A percentile compares a stretch with the other conserved stretches of the same genome.
phyloP scores from a whole-genome alignment of 495 filamentous ascomycete genomes.

The Penicillium tannophilum region DNA sequence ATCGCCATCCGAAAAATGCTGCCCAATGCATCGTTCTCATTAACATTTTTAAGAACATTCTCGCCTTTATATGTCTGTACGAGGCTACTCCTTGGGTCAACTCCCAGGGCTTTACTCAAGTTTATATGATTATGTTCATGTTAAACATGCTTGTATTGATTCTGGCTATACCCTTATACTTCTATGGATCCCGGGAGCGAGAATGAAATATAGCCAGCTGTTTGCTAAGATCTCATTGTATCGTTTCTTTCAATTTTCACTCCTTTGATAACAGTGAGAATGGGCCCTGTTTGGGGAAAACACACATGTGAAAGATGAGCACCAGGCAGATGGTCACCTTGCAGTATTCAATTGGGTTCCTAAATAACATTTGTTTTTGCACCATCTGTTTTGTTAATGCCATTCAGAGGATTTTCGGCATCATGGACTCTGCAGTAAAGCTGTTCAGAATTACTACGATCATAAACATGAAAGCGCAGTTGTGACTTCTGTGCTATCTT shows the following conservation, averaged over 20 bases:
- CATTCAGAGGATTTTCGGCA: not conserved
- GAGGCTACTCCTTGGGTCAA: slow-evolving; percentile 4
- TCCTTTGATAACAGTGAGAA: too few relatives aligned
- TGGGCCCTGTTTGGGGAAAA: too few relatives aligned
- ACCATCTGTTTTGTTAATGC: too few relatives aligned
- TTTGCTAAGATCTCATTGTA: too few relatives aligned
- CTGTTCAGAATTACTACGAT: not conserved
- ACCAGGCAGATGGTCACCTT: too few relatives aligned
- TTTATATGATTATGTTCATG: slow-evolving; percentile 17
- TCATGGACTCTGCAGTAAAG: not conserved
- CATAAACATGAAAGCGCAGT: not conserved
- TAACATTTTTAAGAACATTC: slow-evolving; percentile 11
- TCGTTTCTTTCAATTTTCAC: too few relatives aligned
- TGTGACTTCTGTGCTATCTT: not conserved
- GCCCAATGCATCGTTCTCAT: slow-evolving; percentile 10
- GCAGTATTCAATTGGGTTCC: too few relatives aligned
- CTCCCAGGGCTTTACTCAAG: slow-evolving; percentile 3
- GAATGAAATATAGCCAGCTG: too few relatives aligned
- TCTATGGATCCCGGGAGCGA: not conserved
- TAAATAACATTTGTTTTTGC: too few relatives aligned
- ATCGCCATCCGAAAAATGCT: slow-evolving; percentile 6
- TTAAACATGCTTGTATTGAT: slow-evolving; percentile 5
- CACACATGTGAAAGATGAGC: too few relatives aligned
- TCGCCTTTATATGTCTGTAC: slow-evolving; percentile 8
- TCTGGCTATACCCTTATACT: slow-evolving; percentile 5